Base-by-base conservation (phyloP, 306 rosid genomes). In the Trifolium repens region DNA sequence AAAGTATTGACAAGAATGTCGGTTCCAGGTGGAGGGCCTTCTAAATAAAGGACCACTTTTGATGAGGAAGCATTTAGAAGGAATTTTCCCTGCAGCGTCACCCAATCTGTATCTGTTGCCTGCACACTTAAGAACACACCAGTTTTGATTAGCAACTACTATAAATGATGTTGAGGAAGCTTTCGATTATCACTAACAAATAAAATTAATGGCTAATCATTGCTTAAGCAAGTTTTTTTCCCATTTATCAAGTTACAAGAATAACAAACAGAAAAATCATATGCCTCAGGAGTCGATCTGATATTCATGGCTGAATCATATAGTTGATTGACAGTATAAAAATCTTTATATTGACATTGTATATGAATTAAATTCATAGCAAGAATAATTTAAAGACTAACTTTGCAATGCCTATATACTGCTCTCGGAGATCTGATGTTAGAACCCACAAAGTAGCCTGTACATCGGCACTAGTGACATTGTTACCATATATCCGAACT, bases 91-190 rank as follows among this genome's bases (percentile, higher is more conserved):
- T 88, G 89, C 83, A 92, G 67, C 63, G 84, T 88, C 55, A 83
- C 80, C 99, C 99, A 94, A 75, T 92, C 91, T 83, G 92, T 89
- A 83, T 94, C 96, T 54, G 96, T 91, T 81, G 97, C 96, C 96
- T 94, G 91, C 82, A 87, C 91, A 78, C 99, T 94, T 81, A 37
- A 83, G 70, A 72, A 76, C 55, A 82, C 44, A 85, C 78, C 76
- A 65, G 73, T 60, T 44, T 72, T 54, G 70, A 71, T 82, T 65
- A 91, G 83, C 52, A 76, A 75, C 14, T 58, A 46, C 30, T 52
- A 50, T 30, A 76, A 79, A 76, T 46, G 47, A 76, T 46, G 47
- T 66, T 30, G 68, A 53, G 52, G 32, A 44, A 67, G 73, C 64
- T 50, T 59, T 27, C 59, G 7, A 59, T 58, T 50, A 68, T 62